A percentile compares a stretch with the other conserved stretches of the same genome.
Conservation (phyloP, 73 alveolate species). For the Tetrahymena malaccensis region DNA sequence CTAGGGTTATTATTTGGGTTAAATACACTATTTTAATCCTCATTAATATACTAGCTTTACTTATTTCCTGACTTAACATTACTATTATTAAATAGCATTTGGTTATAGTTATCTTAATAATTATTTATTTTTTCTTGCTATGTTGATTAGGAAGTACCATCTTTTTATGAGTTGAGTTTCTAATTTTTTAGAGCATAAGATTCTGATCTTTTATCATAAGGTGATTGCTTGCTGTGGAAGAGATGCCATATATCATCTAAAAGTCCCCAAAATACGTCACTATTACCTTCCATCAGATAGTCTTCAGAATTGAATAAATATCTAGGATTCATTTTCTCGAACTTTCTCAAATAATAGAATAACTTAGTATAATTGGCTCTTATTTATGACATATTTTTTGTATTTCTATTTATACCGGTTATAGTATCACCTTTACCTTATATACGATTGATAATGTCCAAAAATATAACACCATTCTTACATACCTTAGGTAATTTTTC, state of each 20-base stretch:
- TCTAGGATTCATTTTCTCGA: conserved; percentile 37
- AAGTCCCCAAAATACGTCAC: not conserved
- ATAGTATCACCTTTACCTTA: conserved; percentile 31
- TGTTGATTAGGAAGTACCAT: not conserved
- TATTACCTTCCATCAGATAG: not conserved
- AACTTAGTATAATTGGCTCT: conserved; percentile 28
- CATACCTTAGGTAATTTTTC: conserved; percentile 29
- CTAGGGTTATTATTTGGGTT: not conserved
- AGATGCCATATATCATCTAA: not conserved
- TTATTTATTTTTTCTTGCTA: not conserved
- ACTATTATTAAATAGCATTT: not conserved
- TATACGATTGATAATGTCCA: conserved; percentile 23
- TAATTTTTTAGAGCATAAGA: not conserved
- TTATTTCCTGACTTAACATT: not conserved
- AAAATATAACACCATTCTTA: conserved; percentile 40
- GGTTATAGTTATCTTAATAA: not conserved
- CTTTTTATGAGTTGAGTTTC: not conserved
- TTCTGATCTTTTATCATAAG: not conserved
- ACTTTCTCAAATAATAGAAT: conserved; percentile 7
- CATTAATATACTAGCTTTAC: not conserved
- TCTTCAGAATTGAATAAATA: not conserved
- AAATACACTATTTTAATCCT: not conserved
- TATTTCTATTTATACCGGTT: conserved; percentile 27
- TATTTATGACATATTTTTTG: conserved; percentile 13
- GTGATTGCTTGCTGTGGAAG: not conserved